Evolutionary conservation across 73 alveolate species (phyloP), one percentile per base, ranked within the genome.

Genomic region (Effrenium voratum): DNA sequence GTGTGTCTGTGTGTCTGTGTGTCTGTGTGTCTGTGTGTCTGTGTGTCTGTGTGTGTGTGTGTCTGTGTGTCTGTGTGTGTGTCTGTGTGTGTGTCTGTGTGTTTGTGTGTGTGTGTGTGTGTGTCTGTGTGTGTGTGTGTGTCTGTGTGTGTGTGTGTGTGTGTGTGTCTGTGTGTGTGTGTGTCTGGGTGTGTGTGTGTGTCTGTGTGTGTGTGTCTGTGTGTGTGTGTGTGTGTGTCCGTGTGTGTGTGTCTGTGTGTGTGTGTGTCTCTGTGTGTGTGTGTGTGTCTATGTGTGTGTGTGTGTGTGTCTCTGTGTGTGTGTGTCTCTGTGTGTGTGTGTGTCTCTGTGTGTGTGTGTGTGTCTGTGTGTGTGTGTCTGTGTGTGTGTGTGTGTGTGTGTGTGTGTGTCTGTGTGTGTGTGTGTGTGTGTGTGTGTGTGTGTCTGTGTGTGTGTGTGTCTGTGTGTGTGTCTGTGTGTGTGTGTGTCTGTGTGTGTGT

Each of bases 401-500:
- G 79, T 66, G 79, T 66, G 41, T 66, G 44, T 66, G 79, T 66
- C 40, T 66, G 79, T 66, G 79, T 66, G 79, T 66, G 79, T 66
- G 44, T 66, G 44, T 66, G 79, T 66, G 79, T 66, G 79, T 66
- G 79, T 66, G 44, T 66, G 44, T 66, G 79, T 66, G 79, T 66
- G 79, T 66, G 79, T 66, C 40, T 66, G 44, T 66, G 44, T 66
- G 79, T 66, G 79, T 66, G 79, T 66, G 79, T 66, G 44, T 66
- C 41, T 66, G 79, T 66, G 79, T 66, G 44, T 66, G 79, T 66
- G 79, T 66, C 41, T 66, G 79, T 66, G 79, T 66, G 44, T 66
- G 79, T 66, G 79, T 66, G 79, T 66, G 79, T 66, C 40, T 66
- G 79, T 66, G 44, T 66, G 79, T 66, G 79, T 66, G 79, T 66